A percentile compares a stretch with the other conserved stretches of the same genome.
Evolutionary conservation across 441 rosid species (phyloP).

Genomic region (Pelargonium exstipulatum): DNA sequence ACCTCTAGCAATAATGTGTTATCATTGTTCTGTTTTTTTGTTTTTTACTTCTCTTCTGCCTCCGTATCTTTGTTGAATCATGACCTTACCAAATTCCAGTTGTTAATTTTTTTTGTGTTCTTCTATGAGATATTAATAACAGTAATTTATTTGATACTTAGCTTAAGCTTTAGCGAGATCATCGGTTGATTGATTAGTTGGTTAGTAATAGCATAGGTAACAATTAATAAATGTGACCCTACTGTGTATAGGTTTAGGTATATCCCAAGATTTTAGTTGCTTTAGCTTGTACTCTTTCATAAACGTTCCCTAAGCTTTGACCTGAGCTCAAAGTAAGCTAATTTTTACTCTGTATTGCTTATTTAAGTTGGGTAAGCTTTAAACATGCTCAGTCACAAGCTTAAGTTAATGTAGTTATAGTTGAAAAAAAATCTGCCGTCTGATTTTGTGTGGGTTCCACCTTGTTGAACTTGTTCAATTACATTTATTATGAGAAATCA

Average conservation of each 20-base stretch:
- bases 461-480: slow-evolving; percentile 7
- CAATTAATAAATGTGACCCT: slow-evolving; percentile 1
- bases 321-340: neutral
- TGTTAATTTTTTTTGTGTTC: neutral
- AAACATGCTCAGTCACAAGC: slow-evolving; percentile 2
- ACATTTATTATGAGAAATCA: slow-evolving; percentile 2
- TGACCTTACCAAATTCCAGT: neutral
- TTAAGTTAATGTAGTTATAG: neutral
- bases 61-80: slow-evolving; percentile 5
- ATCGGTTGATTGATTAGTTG: slow-evolving; percentile 1
- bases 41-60: neutral
- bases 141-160: neutral
- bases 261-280: neutral
- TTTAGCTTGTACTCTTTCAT: neutral
- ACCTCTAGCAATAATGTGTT: slow-evolving; percentile 3
- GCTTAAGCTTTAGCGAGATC: slow-evolving; percentile 5
- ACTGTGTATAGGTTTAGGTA: slow-evolving; percentile 2
- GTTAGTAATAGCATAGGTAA: neutral
- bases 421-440: neutral
- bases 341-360: slow-evolving; percentile 5
- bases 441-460: slow-evolving; percentile 9
- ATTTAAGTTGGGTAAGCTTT: neutral
- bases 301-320: neutral
- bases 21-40: neutral
- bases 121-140: neutral